Base-by-base conservation (phyloP, 768 basidiomycete species). In the Jaapia argillacea region DNA sequence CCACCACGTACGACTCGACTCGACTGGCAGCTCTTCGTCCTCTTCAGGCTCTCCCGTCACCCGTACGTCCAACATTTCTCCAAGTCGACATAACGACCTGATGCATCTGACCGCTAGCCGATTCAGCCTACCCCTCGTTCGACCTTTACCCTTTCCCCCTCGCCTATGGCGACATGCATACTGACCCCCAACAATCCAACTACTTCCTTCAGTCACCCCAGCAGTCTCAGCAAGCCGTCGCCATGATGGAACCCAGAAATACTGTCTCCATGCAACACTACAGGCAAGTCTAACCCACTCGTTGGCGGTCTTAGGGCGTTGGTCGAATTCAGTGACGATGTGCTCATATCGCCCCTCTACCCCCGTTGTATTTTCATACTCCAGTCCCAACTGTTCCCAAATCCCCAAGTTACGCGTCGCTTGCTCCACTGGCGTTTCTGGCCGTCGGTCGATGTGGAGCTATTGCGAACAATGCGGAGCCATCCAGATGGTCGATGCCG, bases 391-490 rank as follows among this genome's bases (percentile, higher is more conserved):
- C 41, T 89, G 86, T 53, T 77, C 77, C 21, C 84, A 86, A 62
- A 86, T 89, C 46, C 86, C 86, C 13, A 87, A 87, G 60, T 72
- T 89, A 51, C 79, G 83, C 50, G 70, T 89, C 46, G 83, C 86
- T 25, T 87, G 85, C 53, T 76, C 83, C 25, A 61, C 83, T 16
- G 76, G 81, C 43, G 62, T 70, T 47, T 76, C 77, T 49, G 85
- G 85, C 48, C 75, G 74, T 58, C 70, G 81, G 45, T 79, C 84
- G 14, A 87, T 89, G 84, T 89, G 86, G 86, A 81, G 79, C 54
- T 81, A 84, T 58, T 89, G 86, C 61, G 85, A 87, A 70, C 72
- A 86, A 67, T 89, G 86, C 59, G 86, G 86, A 61, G 81, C 86
- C 45, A 87, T 89, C 60, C 85, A 85, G 49, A 87, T 87, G 80